Evolutionary conservation across 805 yeast species (phyloP).

Genomic region (Torulaspora microellipsoides): DNA sequence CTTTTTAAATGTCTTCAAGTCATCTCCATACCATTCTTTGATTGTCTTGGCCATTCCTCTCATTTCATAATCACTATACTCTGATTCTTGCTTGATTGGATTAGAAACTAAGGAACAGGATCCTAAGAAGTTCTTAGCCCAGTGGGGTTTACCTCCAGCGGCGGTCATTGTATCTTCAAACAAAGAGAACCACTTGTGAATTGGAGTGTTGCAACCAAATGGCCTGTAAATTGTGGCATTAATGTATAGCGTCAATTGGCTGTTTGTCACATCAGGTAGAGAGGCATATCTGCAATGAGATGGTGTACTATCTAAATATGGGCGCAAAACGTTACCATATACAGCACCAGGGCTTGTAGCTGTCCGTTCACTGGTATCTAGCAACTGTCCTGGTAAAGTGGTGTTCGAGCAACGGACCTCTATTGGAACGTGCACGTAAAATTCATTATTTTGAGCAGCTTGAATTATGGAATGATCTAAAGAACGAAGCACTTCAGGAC

Average conservation of each 20-base stretch:
- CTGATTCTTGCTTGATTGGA: constrained; percentile 35
- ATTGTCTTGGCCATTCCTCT: constrained; percentile 69
- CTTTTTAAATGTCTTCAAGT: constrained; percentile 54
- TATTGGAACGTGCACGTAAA: constrained; percentile 89
- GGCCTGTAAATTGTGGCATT: constrained; percentile 97
- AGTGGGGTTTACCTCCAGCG: constrained; percentile 92
- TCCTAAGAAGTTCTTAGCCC: constrained; percentile 95
- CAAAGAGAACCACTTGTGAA: constrained; percentile 73
- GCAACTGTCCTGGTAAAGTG: constrained; percentile 41
- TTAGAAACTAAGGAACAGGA: constrained; percentile 36
- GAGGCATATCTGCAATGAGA: constrained; percentile 49
- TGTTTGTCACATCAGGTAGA: constrained; percentile 46
- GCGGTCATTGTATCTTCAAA: constrained; percentile 75
- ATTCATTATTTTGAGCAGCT: constrained; percentile 59
- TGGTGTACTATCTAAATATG: constrained; percentile 80
- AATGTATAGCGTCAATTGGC: constrained; percentile 77
- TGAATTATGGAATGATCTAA: constrained; percentile 55
- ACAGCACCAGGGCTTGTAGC: constrained; percentile 67
- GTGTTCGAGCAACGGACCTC: constrained; percentile 93
- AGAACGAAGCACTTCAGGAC: constrained; percentile 65
- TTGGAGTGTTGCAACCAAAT: constrained; percentile 68
- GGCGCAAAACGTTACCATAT: constrained; percentile 78
- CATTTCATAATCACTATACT: constrained; percentile 62
- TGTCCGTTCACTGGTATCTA: constrained; percentile 50
- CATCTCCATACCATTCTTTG: constrained; percentile 75